phyloP scores from a whole-genome alignment of 129 eudicot genomes.

The Oenanthe sinensis region DNA sequence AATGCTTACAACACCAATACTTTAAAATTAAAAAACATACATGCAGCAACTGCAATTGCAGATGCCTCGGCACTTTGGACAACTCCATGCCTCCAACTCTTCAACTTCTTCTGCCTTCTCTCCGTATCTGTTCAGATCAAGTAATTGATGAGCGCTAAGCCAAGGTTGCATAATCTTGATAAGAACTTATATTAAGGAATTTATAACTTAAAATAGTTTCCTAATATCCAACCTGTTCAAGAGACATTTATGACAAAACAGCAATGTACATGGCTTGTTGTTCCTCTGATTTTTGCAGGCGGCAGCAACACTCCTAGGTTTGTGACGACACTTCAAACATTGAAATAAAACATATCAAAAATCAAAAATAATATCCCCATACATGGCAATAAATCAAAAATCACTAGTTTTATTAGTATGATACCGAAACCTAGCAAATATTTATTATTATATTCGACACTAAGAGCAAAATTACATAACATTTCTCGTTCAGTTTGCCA shows the following conservation, averaged over 20 bases:
- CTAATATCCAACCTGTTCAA: constrained; percentile 53
- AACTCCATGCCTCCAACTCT: constrained; percentile 47
- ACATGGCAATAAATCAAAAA: too few species aligned
- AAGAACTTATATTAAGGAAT: background rate
- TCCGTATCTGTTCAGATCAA: constrained; percentile 51
- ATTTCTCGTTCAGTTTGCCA: too few species aligned
- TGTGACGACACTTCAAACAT: constrained; percentile 80
- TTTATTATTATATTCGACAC: too few species aligned
- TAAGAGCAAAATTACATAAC: too few species aligned
- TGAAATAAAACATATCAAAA: background rate
- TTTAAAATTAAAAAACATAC: constrained; percentile 25
- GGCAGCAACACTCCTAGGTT: constrained; percentile 45
- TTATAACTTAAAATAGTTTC: background rate
- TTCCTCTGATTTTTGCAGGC: constrained; percentile 54
- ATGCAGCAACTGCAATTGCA: constrained; percentile 94
- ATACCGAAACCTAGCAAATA: too few species aligned
- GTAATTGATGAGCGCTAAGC: constrained; percentile 2
- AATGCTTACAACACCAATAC: background rate
- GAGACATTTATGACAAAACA: constrained; percentile 71
- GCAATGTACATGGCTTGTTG: constrained; percentile 56
- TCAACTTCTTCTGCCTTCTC: constrained; percentile 72
- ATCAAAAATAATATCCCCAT: too few species aligned
- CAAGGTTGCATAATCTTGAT: background rate
- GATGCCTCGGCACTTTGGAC: constrained; percentile 77
- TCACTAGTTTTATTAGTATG: too few species aligned